Conservation (phyloP, 2,329 filamentous ascomycete species). For the Massarina eburnea region DNA sequence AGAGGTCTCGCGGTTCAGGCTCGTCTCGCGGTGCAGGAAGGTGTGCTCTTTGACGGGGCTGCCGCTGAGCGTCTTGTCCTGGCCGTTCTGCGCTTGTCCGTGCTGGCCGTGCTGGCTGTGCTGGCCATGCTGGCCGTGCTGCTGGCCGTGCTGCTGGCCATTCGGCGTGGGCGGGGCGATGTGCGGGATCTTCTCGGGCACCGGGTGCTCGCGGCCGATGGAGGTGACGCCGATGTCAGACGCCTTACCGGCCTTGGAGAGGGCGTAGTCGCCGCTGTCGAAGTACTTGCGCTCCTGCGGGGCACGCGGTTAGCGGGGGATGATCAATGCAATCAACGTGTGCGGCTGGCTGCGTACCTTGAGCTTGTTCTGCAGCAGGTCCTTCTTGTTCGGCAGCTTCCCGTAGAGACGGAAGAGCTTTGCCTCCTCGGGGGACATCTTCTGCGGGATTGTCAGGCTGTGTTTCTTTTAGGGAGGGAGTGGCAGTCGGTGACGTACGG, state of each 20-base stretch:
- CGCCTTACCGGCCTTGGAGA: slow-evolving; percentile 96
- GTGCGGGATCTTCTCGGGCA: slow-evolving; percentile 93
- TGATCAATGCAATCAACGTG: background rate
- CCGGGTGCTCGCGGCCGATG: slow-evolving; percentile 91
- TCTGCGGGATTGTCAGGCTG: slow-evolving; percentile 56
- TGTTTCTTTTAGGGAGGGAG: slow-evolving; percentile 1
- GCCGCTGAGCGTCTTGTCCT: slow-evolving; percentile 60
- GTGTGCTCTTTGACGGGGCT: slow-evolving; percentile 91
- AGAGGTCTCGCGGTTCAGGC: slow-evolving; percentile 73
- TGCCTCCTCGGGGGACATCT: slow-evolving; percentile 91
- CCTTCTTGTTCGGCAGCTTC: slow-evolving; percentile 94
- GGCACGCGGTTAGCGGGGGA: slow-evolving; percentile 1
- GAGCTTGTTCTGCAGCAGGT: slow-evolving; percentile 95
- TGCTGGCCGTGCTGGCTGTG: slow-evolving; percentile 37
- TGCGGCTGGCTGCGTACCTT: slow-evolving; percentile 58
- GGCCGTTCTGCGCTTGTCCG: slow-evolving; percentile 57
- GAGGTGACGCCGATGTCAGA: slow-evolving; percentile 90
- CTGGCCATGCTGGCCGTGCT: slow-evolving; percentile 58
- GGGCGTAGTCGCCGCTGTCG: slow-evolving; percentile 92
- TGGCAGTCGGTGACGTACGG: slow-evolving; percentile 61
- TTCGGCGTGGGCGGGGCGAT: slow-evolving; percentile 65
- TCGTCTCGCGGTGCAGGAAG: slow-evolving; percentile 82
- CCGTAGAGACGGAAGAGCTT: slow-evolving; percentile 95
- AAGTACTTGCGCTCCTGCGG: slow-evolving; percentile 88
- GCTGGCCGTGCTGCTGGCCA: slow-evolving; percentile 39